Evolutionary conservation across 2,329 filamentous ascomycete species (phyloP).

Genomic region (Cladosporium sp.): DNA sequence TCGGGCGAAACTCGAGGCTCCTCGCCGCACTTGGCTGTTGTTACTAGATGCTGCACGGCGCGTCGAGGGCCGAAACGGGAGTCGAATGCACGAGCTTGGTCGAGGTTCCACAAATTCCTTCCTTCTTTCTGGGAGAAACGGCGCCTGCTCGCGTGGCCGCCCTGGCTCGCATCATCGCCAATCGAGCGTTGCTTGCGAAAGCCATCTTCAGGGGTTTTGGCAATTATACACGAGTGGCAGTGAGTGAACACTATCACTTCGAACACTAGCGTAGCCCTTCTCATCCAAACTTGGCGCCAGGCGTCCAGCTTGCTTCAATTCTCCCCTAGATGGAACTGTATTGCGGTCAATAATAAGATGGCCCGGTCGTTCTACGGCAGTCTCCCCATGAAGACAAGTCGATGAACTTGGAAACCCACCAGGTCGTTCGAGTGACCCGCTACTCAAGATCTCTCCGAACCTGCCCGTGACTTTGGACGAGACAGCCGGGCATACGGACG

Average conservation of each 20-base stretch:
- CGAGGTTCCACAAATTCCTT: slow-evolving; percentile 11
- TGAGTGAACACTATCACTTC: background rate
- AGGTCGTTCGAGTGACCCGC: background rate
- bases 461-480: background rate
- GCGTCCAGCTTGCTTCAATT: slow-evolving; percentile 4
- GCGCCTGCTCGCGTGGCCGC: slow-evolving; percentile 18
- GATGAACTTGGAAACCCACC: slow-evolving; percentile 14
- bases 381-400: background rate
- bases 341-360: background rate
- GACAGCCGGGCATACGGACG: slow-evolving; percentile 1
- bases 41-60: background rate
- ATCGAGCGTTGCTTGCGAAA: slow-evolving; percentile 5
- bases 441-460: background rate
- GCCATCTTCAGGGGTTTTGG: slow-evolving; percentile 10
- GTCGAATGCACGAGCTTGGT: slow-evolving; percentile 11
- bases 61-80: slow-evolving; percentile 15
- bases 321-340: background rate
- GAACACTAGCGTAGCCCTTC: background rate
- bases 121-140: slow-evolving; percentile 7
- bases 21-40: background rate
- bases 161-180: slow-evolving; percentile 8
- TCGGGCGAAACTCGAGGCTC: slow-evolving; percentile 21
- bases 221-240: background rate
- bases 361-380: slow-evolving; percentile 12
- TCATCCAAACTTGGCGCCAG: slow-evolving; percentile 3